Percentiles rank a stretch among this genome's conserved stretches.
phyloP scores from a whole-genome alignment of 176 grass and related monocot species.

The Musa itinerans region DNA sequence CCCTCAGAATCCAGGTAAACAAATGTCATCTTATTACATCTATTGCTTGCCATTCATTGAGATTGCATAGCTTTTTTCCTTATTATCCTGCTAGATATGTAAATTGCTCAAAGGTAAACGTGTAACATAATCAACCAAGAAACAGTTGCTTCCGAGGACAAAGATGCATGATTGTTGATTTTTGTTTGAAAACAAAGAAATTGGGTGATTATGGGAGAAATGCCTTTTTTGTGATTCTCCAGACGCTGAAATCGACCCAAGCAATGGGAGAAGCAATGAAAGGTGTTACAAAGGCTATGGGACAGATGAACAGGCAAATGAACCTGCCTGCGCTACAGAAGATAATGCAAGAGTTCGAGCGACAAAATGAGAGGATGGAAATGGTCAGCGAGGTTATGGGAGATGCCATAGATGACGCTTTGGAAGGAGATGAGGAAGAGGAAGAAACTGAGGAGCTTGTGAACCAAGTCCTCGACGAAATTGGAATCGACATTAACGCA shows the following conservation, averaged over 20 bases:
- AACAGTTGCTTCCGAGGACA: not conserved
- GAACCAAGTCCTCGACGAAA: conserved; percentile 76
- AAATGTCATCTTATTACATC: no score
- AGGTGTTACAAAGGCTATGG: conserved; percentile 17
- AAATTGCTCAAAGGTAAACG: no score
- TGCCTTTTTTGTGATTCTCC: not conserved
- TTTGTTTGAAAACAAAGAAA: not conserved
- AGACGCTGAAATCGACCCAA: conserved; percentile 16
- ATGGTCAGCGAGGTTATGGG: conserved; percentile 54
- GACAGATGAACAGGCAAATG: conserved; percentile 17
- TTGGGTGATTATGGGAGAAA: not conserved
- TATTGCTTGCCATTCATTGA: not conserved
- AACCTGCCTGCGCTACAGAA: conserved; percentile 15
- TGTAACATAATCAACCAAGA: no score
- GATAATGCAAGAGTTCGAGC: conserved; percentile 21
- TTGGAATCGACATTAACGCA: conserved; percentile 61
- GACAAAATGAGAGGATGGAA: conserved; percentile 15
- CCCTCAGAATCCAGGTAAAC: conserved; percentile 13
- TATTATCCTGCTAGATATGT: not conserved
- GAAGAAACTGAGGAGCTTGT: conserved; percentile 78
- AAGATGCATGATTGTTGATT: not conserved
- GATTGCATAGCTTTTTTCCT: not conserved
- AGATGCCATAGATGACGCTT: conserved; percentile 60
- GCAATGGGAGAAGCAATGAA: conserved; percentile 19
- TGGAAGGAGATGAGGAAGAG: conserved; percentile 74